Conservation (phyloP, 768 basidiomycete genomes). For the Boletus fagicola region DNA sequence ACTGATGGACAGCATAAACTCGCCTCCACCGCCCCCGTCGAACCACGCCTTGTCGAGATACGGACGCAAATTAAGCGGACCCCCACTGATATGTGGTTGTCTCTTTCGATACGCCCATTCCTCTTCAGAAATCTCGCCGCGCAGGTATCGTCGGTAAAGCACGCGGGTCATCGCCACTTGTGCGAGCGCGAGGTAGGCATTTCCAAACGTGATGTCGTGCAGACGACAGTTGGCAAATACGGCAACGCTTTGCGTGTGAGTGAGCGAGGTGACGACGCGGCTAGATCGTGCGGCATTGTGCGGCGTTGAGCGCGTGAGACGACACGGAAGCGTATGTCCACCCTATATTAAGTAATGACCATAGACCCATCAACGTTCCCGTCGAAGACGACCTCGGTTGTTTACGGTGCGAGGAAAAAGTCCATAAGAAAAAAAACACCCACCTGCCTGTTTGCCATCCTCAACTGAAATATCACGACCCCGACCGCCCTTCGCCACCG, state of each 20-base stretch:
- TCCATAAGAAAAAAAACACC: background rate
- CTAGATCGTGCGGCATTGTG: conserved; percentile 39
- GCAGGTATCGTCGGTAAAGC: conserved; percentile 45
- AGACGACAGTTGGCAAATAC: conserved; percentile 41
- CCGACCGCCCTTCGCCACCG: conserved; percentile 50
- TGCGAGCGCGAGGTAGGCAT: conserved; percentile 46
- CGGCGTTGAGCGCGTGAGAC: conserved; percentile 34
- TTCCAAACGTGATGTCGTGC: conserved; percentile 49
- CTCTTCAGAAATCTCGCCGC: conserved; percentile 45
- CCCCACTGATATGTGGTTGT: conserved; percentile 48
- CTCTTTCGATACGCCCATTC: conserved; percentile 54
- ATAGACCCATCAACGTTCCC: background rate
- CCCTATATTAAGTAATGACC: conserved; percentile 40
- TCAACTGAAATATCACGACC: conserved; percentile 34
- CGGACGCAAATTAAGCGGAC: conserved; percentile 52
- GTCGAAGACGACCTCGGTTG: background rate
- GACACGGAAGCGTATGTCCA: conserved; percentile 55
- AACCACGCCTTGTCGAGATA: conserved; percentile 50
- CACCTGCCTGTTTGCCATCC: conserved; percentile 38
- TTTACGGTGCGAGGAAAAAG: background rate
- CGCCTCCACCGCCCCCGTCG: conserved; percentile 41
- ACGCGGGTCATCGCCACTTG: conserved; percentile 55
- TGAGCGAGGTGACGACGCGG: conserved; percentile 23
- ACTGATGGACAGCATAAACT: conserved; percentile 43
- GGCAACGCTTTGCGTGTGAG: conserved; percentile 28